Evolutionary conservation across 2,329 filamentous ascomycete genomes (phyloP), one percentile per base, ranked within the genome.

Genomic region (Apiospora sp.): DNA sequence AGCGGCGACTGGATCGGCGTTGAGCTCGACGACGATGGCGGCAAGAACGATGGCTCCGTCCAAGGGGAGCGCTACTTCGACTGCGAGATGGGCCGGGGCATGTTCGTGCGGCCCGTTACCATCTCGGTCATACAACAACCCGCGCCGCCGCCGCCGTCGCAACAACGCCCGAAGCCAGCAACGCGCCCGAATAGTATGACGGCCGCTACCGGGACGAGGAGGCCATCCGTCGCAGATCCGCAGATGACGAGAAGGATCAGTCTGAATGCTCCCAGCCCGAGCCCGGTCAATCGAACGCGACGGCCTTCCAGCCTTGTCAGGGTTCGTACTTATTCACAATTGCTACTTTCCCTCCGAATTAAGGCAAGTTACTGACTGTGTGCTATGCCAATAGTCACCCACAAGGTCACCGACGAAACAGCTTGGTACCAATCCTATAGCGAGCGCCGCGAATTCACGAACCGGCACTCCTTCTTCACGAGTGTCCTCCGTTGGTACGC

Each of bases 31-130:
- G 92, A 94, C 67, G 87, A 92, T 71, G 90, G 89, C 27, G 96
- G 96, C 44, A 98, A 98, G 86, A 98, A 98, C 78, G 94, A 98
- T 87, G 96, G 96, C 75, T 92, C 93, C 71, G 94, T 98, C 67
- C 90, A 96, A 82, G 95, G 94, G 74, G 90, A 94, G 80, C 88
- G 94, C 27, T 98, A 98, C 81, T 98, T 98, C 78, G 91, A 95
- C 69, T 98, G 96, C 83, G 88, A 80, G 83, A 92, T 89, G 90
- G 94, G 87, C 54, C 86, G 87, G 75, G 91, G 91, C 80, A 96
- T 99, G 90, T 98, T 99, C 79, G 89, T 98, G 71, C 90, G 94
- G 75, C 92, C 94, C 43, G 85, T 89, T 71, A 92, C 92, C 72
- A 86, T 96, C 69, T 88, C 87, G 16, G 85, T 91, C 75, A 82